These are phyloP conservation scores for Talaromyces funiculosus DNA, from an alignment of 2,329 filamentous ascomycete species.

Conservation along the genomic window DNA sequence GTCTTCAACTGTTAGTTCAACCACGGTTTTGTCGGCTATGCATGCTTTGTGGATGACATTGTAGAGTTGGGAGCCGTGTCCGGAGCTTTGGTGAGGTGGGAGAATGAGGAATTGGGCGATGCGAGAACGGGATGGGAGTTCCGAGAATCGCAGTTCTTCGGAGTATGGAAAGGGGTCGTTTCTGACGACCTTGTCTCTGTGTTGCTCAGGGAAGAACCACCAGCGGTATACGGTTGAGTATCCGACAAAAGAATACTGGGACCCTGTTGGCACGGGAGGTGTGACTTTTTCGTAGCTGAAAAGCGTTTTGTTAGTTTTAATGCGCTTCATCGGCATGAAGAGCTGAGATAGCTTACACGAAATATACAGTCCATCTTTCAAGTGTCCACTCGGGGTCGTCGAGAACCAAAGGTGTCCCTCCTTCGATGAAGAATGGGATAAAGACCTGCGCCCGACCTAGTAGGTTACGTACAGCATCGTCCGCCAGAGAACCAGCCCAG, in stretches of 20 bases:
- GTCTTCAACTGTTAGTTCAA: conserved; percentile 88
- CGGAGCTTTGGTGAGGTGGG: conserved; percentile 75
- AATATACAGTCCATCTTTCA: conserved; percentile 86
- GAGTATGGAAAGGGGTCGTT: conserved; percentile 41
- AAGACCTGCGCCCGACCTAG: conserved; percentile 78
- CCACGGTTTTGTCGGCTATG: conserved; percentile 60
- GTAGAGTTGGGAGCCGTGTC: conserved; percentile 77
- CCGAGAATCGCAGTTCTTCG: conserved; percentile 44
- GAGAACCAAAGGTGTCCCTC: conserved; percentile 69
- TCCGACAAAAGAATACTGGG: conserved; percentile 75
- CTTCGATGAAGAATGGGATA: conserved; percentile 85
- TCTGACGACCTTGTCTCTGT: conserved; percentile 34
- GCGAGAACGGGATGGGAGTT: conserved; percentile 69
- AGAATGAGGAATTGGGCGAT: conserved; percentile 93
- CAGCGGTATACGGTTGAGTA: conserved; percentile 89
- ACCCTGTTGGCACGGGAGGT: conserved; percentile 42
- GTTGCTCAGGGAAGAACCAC: conserved; percentile 50
- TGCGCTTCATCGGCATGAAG: neutral
- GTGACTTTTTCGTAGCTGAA: conserved; percentile 51
- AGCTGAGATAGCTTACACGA: conserved; percentile 53
- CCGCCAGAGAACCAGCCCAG: conserved; percentile 70
- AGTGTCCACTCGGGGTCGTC: conserved; percentile 67
- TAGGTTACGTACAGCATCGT: conserved; percentile 64
- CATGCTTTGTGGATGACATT: conserved; percentile 68
- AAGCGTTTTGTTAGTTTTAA: conserved; percentile 16